Conservation (phyloP, 257 asterid genomes). For the Nemophila menziesii region DNA sequence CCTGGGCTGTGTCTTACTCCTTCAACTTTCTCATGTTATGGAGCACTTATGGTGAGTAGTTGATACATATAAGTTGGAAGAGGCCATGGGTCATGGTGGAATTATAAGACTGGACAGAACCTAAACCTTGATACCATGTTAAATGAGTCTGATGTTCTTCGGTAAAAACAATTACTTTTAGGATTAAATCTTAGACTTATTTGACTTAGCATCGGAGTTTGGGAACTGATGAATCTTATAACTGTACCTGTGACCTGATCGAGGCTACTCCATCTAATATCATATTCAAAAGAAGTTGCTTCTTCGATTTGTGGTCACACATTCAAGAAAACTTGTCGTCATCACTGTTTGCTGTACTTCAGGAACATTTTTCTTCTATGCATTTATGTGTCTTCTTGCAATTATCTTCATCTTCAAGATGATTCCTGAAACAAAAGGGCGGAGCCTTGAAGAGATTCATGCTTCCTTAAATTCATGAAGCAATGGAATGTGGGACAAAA, state of each 20-base stretch:
- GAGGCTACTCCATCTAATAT: no score
- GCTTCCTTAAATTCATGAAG: slow-evolving; percentile 12
- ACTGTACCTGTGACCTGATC: no score
- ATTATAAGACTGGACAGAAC: no score
- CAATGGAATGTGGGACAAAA: not conserved
- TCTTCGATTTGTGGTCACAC: no score
- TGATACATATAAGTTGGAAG: not conserved
- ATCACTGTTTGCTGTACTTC: not conserved
- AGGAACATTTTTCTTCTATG: slow-evolving; percentile 23
- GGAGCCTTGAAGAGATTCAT: slow-evolving; percentile 24
- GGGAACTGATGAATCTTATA: no score
- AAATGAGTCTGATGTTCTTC: no score
- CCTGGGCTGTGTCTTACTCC: slow-evolving; percentile 20
- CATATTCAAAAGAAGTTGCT: no score
- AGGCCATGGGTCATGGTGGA: no score
- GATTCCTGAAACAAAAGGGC: slow-evolving; percentile 29
- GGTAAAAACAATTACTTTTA: no score
- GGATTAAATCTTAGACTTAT: not conserved
- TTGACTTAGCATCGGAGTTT: not conserved
- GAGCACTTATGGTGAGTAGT: slow-evolving; percentile 15
- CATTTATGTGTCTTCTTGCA: slow-evolving; percentile 10
- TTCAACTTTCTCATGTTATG: slow-evolving; percentile 21
- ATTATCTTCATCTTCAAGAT: slow-evolving; percentile 14
- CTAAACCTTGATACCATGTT: no score
- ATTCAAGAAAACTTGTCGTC: not conserved